Base-by-base conservation (phyloP, 2,329 filamentous ascomycete genomes). In the Dactylonectria estremocensis region DNA sequence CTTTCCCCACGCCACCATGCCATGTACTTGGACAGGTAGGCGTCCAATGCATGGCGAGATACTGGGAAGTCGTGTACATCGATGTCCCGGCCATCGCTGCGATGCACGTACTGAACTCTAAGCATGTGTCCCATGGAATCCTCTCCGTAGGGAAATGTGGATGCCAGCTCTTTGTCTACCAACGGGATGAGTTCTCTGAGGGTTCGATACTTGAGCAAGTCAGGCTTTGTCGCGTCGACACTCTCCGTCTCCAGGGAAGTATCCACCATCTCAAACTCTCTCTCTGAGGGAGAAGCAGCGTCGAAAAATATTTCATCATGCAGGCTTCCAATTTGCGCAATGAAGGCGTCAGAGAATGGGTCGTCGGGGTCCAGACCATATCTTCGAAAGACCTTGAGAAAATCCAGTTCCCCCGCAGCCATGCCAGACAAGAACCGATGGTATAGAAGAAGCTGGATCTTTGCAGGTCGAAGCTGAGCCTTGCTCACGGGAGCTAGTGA, bases 381-480 rank as follows among this genome's bases (percentile, higher is more conserved):
- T 1, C 95, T 91, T 7, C 85, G 79, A 65, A 95, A 90, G 1
- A 98, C 85, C 0, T 85, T 82, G 20, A 89, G 80, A 40, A 94
- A 93, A 64, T 94, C 89, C 0, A 97, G 86, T 8, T 87, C 86
- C 56, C 91, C 91, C 0, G 89, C 87, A 1, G 92, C 93, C 74
- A 98, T 89, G 3, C 91, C 87, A 10, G 91, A 89, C n/a, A 99
- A 85, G 60, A 98, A 90, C 28, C 91, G 91, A 72, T 95, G 95
- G 77, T 98, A 99, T 0, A 98, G 84, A 80, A 97, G 95, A 0
- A 98, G 85, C 78, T 99, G 96, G 67, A 98, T 91, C 73, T 92
- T 90, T 1, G 95, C 93, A 0, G 94, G 93, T 11, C 92, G 89
- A 33, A 95, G 88, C 50, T 94, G 86, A 0, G 91, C 88, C 1